Conservation (phyloP, 108 stramenopile species). For the Cylindrotheca closterium region DNA sequence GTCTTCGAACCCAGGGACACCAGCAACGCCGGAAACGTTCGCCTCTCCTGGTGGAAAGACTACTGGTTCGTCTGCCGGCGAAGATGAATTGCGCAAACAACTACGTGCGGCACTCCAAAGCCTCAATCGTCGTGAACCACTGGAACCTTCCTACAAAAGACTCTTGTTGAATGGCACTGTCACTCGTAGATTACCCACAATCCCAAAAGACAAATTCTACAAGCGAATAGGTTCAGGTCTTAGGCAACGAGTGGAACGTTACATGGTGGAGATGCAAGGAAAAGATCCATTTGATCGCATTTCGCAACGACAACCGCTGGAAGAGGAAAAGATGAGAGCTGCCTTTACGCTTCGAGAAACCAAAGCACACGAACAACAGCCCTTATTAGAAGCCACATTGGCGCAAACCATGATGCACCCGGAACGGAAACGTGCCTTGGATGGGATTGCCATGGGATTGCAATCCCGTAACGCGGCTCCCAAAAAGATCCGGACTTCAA, state of each 20-base stretch:
- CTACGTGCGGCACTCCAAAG: slow-evolving; percentile 34
- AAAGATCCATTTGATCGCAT: slow-evolving; percentile 64
- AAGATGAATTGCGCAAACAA: slow-evolving; percentile 40
- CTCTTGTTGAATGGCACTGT: slow-evolving; percentile 44
- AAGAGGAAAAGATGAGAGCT: slow-evolving; percentile 60
- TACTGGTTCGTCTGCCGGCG: slow-evolving; percentile 12
- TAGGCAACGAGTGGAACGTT: slow-evolving; percentile 61
- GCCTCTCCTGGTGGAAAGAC: background rate
- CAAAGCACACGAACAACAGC: slow-evolving; percentile 77
- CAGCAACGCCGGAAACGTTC: too few species aligned
- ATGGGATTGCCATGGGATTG: slow-evolving; percentile 65
- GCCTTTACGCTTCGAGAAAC: slow-evolving; percentile 81
- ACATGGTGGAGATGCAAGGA: slow-evolving; percentile 35
- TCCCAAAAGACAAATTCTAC: slow-evolving; percentile 52
- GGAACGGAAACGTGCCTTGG: slow-evolving; percentile 53
- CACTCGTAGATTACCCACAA: slow-evolving; percentile 46
- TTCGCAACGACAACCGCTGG: slow-evolving; percentile 48
- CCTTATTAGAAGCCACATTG: slow-evolving; percentile 72
- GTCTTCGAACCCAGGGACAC: background rate
- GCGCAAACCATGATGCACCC: slow-evolving; percentile 38
- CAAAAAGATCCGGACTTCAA: slow-evolving; percentile 28
- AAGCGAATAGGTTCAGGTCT: slow-evolving; percentile 46
- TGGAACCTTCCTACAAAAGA: slow-evolving; percentile 77
- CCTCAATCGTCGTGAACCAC: slow-evolving; percentile 55
- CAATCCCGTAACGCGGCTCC: slow-evolving; percentile 37